Evolutionary conservation across 331 rosid species (phyloP), one percentile per base, ranked within the genome.

Genomic region (Spiraea crenata): DNA sequence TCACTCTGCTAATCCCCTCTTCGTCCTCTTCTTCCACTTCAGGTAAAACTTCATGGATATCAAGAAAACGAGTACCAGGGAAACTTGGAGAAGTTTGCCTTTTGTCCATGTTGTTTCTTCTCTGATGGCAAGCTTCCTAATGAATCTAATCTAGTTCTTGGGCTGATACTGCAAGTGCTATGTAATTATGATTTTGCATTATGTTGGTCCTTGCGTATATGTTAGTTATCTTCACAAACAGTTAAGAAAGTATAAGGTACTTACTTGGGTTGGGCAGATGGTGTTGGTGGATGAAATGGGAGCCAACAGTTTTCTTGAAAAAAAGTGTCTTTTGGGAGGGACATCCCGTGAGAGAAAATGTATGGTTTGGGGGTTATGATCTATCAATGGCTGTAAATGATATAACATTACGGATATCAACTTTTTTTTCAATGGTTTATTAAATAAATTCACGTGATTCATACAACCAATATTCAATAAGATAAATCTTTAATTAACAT

Each of bases 1-100:
- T 13, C 62, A 17, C 58, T 67, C 31, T 42, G 61, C 77, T 59
- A 73, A 41, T 5, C 7, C 16, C 19, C 13, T 65, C 68, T 63
- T 69, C 81, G 10, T 67, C 80, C 2, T 65, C 89, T 1, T 88
- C 91, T 37, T 80, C 83, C 17, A 72, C 91, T 70, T 89, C 92
- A 6, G 69, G 86, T 19, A 84, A 64, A 31, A 46, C 88, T 77
- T 89, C 89, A 64, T 80, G 87, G 67, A 92, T 84, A 62, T 87
- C 96, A 9, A 87, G 38, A 44, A 81, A 84, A 80, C 84, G 96
- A 39, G 81, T 66, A 11, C 71, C 65, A 39, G 37, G 61, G 61
- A 68, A 81, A 63, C 70, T 39, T 40, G 78, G 65, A 78, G 40
- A 40, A 39, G 56, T 47, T 69, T 58, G 70, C 55, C 71, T 82